Percentiles rank a stretch among this genome's conserved stretches.
Evolutionary conservation across 1,139 yeast genomes (phyloP).

Genomic region (Nematodospora anomalae): DNA sequence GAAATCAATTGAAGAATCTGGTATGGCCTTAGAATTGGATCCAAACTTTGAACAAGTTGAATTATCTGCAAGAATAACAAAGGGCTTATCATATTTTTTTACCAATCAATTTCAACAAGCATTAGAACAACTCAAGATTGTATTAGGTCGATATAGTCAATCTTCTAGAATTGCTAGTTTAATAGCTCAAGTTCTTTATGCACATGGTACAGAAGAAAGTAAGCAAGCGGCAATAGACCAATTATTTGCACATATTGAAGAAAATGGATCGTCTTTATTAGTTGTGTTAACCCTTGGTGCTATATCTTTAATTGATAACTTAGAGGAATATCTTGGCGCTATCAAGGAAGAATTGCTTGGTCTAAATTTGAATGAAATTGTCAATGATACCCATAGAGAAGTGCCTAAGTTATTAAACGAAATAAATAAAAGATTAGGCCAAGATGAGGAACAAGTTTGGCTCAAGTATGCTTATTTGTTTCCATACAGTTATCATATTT

Average conservation of each 20-base stretch:
- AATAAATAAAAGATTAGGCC: constrained; percentile 38
- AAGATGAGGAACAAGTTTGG: constrained; percentile 44
- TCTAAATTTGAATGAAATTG: constrained; percentile 48
- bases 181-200: constrained; percentile 77
- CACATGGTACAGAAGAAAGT: constrained; percentile 69
- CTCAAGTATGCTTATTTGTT: constrained; percentile 69
- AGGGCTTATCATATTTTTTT: constrained; percentile 72
- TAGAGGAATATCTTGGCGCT: constrained; percentile 60
- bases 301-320: constrained; percentile 64
- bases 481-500: constrained; percentile 67
- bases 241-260: constrained; percentile 60
- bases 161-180: constrained; percentile 65
- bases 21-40: constrained; percentile 40
- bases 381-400: constrained; percentile 50
- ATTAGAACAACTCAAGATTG: constrained; percentile 61
- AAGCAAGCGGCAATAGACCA: constrained; percentile 80
- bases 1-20: constrained; percentile 61
- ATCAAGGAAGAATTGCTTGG: constrained; percentile 64
- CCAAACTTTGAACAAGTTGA: constrained; percentile 16
- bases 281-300: constrained; percentile 79
- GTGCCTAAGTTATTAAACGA: constrained; percentile 63
- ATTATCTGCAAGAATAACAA: constrained; percentile 64
- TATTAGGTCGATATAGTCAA: constrained; percentile 49
- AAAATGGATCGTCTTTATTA: constrained; percentile 61
- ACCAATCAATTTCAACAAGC: constrained; percentile 61